Conservation (phyloP, 352 stramenopile genomes). For the Phytophthora nicotianae region DNA sequence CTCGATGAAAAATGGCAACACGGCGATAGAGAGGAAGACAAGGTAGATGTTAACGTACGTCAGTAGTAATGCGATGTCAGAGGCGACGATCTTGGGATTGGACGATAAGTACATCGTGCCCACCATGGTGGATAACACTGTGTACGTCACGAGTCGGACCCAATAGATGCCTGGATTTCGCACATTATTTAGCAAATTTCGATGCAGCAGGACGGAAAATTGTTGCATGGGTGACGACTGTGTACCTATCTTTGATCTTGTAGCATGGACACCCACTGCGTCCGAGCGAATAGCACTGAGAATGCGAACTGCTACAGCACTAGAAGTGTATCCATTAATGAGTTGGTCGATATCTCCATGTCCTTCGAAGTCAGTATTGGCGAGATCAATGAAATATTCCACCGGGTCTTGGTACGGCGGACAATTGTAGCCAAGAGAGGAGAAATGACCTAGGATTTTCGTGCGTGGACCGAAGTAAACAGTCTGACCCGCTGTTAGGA, state of each 20-base stretch:
- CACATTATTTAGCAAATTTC: conserved; percentile 61
- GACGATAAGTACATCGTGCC: conserved; percentile 73
- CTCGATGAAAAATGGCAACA: conserved; percentile 84
- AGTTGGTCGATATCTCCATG: conserved; percentile 22
- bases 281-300: conserved; percentile 19
- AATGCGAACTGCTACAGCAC: conserved; percentile 12
- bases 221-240: conserved; percentile 43
- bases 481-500: conserved; percentile 77
- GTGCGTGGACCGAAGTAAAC: conserved; percentile 88
- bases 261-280: background rate
- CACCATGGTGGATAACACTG: conserved; percentile 64
- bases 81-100: conserved; percentile 24
- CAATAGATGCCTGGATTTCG: conserved; percentile 76
- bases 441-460: conserved; percentile 47
- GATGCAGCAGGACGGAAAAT: conserved; percentile 56
- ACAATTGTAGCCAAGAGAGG: conserved; percentile 49
- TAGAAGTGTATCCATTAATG: conserved; percentile 19
- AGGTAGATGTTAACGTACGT: conserved; percentile 91
- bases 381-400: conserved; percentile 62
- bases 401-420: conserved; percentile 63
- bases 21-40: conserved; percentile 88
- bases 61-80: conserved; percentile 61
- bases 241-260: conserved; percentile 19
- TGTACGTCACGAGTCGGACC: conserved; percentile 75
- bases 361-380: conserved; percentile 59